These are phyloP conservation scores for Porcisia deanei DNA, from an alignment of 208 protist genomes.

Conservation along the genomic window DNA sequence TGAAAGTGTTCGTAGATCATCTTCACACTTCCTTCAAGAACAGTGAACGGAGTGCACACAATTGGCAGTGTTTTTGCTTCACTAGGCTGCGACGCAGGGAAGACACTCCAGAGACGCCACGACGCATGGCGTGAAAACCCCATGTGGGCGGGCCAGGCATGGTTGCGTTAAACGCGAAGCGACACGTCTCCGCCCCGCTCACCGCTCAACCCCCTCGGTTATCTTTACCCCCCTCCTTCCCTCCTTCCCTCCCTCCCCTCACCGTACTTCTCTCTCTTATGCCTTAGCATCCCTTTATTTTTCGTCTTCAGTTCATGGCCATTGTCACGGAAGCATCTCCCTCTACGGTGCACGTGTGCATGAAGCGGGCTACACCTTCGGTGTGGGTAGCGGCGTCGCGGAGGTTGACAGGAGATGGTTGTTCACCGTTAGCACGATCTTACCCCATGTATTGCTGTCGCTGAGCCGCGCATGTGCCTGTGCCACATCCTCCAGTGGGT, in stretches of 20 bases:
- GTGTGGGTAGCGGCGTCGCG: neutral
- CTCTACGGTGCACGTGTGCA: neutral
- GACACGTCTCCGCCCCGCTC: neutral
- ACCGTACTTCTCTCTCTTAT: neutral
- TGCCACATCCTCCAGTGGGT: slow-evolving; percentile 63
- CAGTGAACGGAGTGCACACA: neutral
- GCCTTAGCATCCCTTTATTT: neutral
- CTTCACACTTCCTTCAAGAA: neutral
- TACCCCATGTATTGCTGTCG: slow-evolving; percentile 60
- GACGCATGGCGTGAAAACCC: neutral
- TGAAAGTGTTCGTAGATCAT: neutral
- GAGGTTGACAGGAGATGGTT: slow-evolving; percentile 6
- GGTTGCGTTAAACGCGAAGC: neutral
- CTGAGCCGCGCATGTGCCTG: slow-evolving; percentile 65
- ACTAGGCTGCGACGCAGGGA: neutral
- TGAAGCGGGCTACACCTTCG: neutral
- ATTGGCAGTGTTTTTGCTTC: neutral
- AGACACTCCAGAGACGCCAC: neutral
- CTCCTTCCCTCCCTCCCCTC: neutral
- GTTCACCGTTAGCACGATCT: slow-evolving; percentile 59
- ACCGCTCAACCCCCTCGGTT: neutral
- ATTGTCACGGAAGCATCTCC: neutral
- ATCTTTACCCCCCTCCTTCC: neutral
- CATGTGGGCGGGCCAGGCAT: neutral
- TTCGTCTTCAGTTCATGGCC: neutral